phyloP scores from a whole-genome alignment of 2,329 filamentous ascomycete species.

The Phaeophleospora eucalypticola region DNA sequence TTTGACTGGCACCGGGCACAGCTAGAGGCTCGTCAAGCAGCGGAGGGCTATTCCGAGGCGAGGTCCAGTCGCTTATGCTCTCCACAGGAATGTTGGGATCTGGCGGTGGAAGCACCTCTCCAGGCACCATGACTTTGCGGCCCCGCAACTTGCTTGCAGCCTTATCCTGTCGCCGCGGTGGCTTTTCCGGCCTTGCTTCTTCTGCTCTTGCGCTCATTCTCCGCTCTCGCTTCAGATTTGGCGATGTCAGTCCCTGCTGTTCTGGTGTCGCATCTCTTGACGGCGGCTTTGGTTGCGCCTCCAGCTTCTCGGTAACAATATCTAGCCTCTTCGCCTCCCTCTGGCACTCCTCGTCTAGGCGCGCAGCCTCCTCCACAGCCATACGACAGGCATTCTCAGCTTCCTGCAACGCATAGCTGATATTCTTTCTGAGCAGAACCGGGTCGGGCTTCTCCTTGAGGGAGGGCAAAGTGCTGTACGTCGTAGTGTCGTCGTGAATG shows the following conservation, averaged over 20 bases:
- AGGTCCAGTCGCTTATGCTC: conserved; percentile 38
- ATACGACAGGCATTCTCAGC: conserved; percentile 33
- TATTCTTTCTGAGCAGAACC: conserved; percentile 50
- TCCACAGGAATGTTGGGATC: conserved; percentile 38
- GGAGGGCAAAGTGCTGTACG: conserved; percentile 49
- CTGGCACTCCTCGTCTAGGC: conserved; percentile 33
- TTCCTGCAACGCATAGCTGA: conserved; percentile 49
- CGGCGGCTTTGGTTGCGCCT: conserved; percentile 57
- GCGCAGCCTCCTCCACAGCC: conserved; percentile 32
- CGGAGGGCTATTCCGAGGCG: conserved; percentile 34
- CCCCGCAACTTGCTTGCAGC: conserved; percentile 32
- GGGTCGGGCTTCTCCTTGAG: conserved; percentile 50
- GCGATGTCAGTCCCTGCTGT: conserved; percentile 31
- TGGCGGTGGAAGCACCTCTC: conserved; percentile 43
- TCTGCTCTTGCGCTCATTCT: conserved; percentile 28
- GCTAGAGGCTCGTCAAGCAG: conserved; percentile 26
- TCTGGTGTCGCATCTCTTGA: conserved; percentile 57
- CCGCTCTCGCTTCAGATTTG: conserved; percentile 32
- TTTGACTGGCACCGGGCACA: conserved; percentile 15
- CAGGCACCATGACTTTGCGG: conserved; percentile 40
- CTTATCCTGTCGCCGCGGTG: conserved; percentile 27
- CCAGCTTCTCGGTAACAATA: conserved; percentile 58
- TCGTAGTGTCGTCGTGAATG: conserved; percentile 47
- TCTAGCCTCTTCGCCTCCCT: conserved; percentile 50
- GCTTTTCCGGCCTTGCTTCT: conserved; percentile 25